Base-by-base conservation (phyloP, 2,329 filamentous ascomycete species). In the Dactylonectria macrodidyma region DNA sequence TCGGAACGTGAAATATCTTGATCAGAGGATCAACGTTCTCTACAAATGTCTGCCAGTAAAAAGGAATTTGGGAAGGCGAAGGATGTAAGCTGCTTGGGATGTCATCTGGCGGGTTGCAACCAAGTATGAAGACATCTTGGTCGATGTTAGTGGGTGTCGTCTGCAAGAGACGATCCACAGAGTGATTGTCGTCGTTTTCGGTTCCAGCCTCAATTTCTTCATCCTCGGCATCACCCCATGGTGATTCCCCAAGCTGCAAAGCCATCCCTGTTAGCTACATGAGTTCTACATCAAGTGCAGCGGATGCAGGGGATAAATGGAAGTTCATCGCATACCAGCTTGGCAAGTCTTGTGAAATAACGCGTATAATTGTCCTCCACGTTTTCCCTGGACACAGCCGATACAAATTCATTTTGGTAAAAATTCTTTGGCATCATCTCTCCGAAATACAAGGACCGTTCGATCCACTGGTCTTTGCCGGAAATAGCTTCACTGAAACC, bases 31-130 rank as follows among this genome's bases (percentile, higher is more conserved):
- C 59, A 24, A 70, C 61, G 14, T 68, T 70, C 38, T 70, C 68
- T 16, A 70, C 54, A 46, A 68, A 70, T 6, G 57, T 68, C 50
- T 68, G 68, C 68, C 68, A 70, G 52, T 58, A 62, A 51, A 70
- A 70, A 5, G 65, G 65, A 12, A 70, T 62, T 44, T 70, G 41
- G 6, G 68, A 70, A 12, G 65, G 68, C 19, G 58, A 62, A 24
- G 65, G 68, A 19, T 62, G 68, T 41, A 30, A 24, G 41, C 47
- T 61, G 34, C 11, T 14, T 7, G 46, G 38, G 50, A 38, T 24
- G 1, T 19, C 36, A 41, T 60, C 50, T 16, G 44, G 44, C 7
- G 41, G 47, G 50, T 57, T 36, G 50, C 14, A 62, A 50, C 55
- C 56, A 4, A 69, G 56, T 11, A 50, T 50, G 34, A 66, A 36